Evolutionary conservation across 345 rosid species (phyloP).

Genomic region (Dovyalis caffra): DNA sequence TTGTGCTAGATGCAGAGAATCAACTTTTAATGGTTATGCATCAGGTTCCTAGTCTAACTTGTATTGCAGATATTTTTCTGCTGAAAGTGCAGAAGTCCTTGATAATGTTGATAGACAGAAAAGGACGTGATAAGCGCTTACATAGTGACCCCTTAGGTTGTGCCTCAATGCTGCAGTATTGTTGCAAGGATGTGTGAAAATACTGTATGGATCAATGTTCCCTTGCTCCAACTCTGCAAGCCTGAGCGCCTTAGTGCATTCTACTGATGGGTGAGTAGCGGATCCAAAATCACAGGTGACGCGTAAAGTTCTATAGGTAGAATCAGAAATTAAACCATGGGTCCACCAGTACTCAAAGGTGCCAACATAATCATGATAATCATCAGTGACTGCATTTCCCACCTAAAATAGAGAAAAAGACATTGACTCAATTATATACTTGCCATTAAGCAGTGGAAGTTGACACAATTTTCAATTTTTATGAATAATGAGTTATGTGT

Average conservation of each 20-base stretch:
- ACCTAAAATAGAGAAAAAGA: constrained; percentile 44
- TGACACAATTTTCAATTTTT: neutral
- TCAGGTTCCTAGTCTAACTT: neutral
- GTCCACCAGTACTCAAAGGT: constrained; percentile 97
- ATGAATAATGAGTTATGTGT: neutral
- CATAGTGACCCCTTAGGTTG: constrained; percentile 67
- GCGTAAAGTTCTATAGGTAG: constrained; percentile 58
- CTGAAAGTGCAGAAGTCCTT: constrained; percentile 1
- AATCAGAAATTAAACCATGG: constrained; percentile 92
- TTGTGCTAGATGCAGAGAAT: neutral
- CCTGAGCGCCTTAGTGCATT: constrained; percentile 56
- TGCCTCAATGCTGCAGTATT: constrained; percentile 47
- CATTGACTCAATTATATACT: neutral
- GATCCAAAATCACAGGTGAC: constrained; percentile 55
- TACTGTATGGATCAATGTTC: constrained; percentile 78
- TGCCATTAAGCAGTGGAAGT: constrained; percentile 11
- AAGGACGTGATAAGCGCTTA: constrained; percentile 36
- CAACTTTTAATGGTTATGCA: neutral
- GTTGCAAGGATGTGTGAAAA: constrained; percentile 78
- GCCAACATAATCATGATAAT: constrained; percentile 75
- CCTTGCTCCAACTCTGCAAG: constrained; percentile 72
- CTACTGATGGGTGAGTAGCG: constrained; percentile 62
- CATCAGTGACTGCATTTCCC: constrained; percentile 95
- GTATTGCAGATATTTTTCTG: neutral
- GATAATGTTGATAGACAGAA: neutral